phyloP scores from a whole-genome alignment of 169 alveolate species.

The Plasmodium gallinaceum region DNA sequence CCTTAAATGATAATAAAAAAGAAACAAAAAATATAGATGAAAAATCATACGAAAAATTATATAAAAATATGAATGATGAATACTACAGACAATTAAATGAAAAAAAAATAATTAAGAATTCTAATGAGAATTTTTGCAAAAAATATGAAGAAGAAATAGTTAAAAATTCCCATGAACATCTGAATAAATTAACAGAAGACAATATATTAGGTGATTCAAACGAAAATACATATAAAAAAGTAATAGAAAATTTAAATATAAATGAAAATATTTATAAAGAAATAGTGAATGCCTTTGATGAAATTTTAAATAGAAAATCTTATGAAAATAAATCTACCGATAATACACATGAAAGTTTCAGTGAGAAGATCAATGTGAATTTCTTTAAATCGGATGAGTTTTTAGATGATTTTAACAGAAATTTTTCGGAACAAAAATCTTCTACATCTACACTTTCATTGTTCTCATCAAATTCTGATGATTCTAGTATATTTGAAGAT shows the following conservation, averaged over 20 bases:
- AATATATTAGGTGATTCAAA: no score
- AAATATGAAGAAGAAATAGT: no score
- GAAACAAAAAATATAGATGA: no score
- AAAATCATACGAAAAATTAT: no score
- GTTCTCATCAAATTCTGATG: constrained; percentile 7
- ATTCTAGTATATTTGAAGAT: constrained; percentile 9
- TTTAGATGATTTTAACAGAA: not conserved
- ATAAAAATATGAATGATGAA: no score
- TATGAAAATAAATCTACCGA: not conserved
- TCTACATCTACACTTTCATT: constrained; percentile 24
- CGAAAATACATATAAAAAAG: no score
- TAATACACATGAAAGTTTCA: not conserved
- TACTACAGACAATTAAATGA: no score
- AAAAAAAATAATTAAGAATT: no score
- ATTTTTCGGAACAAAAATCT: not conserved
- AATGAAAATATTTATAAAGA: not conserved
- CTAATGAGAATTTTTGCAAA: no score
- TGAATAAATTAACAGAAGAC: no score
- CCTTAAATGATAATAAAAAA: no score
- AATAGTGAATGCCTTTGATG: not conserved
- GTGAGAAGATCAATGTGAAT: not conserved
- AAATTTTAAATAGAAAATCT: not conserved
- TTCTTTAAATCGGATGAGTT: not conserved
- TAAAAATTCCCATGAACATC: no score
- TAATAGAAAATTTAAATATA: not conserved